Evolutionary conservation across 2,329 filamentous ascomycete species (phyloP).

Genomic region (Madurella mycetomatis): DNA sequence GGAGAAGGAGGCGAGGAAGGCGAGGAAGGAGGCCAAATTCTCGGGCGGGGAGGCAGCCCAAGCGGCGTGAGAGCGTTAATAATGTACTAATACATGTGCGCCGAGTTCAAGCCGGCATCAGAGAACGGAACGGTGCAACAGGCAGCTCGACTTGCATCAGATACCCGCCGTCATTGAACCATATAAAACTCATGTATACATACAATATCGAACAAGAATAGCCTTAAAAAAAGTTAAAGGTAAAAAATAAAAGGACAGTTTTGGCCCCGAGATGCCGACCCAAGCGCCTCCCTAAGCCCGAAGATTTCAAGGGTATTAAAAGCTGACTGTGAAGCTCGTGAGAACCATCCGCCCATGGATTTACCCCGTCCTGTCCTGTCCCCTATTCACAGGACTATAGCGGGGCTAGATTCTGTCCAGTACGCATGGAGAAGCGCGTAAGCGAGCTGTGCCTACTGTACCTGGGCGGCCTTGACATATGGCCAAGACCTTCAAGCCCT

Average conservation of each 20-base stretch:
- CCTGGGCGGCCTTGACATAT: not conserved
- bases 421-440: not conserved
- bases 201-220: slow-evolving; percentile 4
- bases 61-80: not conserved
- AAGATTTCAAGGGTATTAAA: slow-evolving; percentile 4
- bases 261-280: not conserved
- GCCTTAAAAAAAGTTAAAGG: too few species aligned
- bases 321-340: slow-evolving; percentile 2
- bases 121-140: not conserved
- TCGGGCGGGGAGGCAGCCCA: slow-evolving; percentile 11
- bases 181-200: not conserved
- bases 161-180: slow-evolving; percentile 3
- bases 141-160: not conserved
- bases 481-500: slow-evolving; percentile 18
- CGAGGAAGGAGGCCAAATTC: slow-evolving; percentile 31
- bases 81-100: not conserved
- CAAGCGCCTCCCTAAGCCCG: slow-evolving; percentile 5
- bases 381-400: not conserved
- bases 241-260: not conserved
- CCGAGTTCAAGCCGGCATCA: not conserved
- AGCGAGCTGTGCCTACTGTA: not conserved
- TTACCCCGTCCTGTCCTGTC: not conserved
- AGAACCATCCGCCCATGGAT: slow-evolving; percentile 7
- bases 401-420: not conserved
- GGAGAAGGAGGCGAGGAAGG: slow-evolving; percentile 55